A percentile compares a stretch with the other conserved stretches of the same genome.
Conservation (phyloP, 345 rosid species). For the Noccaea caerulescens region DNA sequence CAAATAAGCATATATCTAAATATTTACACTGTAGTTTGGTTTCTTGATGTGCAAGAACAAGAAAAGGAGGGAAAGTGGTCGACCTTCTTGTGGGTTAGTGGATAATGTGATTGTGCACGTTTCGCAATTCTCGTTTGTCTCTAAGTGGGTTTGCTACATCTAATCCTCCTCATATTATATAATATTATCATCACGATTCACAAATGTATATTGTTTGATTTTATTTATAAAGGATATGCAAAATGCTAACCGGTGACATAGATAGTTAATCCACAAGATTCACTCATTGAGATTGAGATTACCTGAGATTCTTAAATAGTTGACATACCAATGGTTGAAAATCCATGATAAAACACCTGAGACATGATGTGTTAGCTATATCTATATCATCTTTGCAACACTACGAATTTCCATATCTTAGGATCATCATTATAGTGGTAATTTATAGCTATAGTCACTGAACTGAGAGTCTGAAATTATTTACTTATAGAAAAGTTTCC, state of each 20-base stretch:
- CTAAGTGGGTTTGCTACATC: conserved; percentile 34
- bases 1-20: not conserved
- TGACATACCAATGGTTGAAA: conserved; percentile 24
- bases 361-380: not conserved
- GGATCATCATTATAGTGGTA: not conserved
- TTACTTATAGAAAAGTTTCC: no score
- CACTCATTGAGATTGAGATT: conserved; percentile 13
- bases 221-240: conserved; percentile 15
- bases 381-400: not conserved
- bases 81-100: conserved; percentile 42
- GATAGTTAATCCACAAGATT: conserved; percentile 25
- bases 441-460: no score
- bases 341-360: conserved; percentile 21
- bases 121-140: conserved; percentile 30
- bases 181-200: conserved; percentile 28
- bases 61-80: conserved; percentile 37
- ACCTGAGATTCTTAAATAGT: conserved; percentile 21
- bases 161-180: not conserved
- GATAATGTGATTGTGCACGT: conserved; percentile 46
- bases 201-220: not conserved
- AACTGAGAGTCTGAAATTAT: no score
- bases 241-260: conserved; percentile 18
- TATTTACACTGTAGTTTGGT: conserved; percentile 20
- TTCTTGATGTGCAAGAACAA: conserved; percentile 37
- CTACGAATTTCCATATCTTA: not conserved